Conservation (phyloP, 2,329 filamentous ascomycete genomes). For the Pestalotiopsis sp. region DNA sequence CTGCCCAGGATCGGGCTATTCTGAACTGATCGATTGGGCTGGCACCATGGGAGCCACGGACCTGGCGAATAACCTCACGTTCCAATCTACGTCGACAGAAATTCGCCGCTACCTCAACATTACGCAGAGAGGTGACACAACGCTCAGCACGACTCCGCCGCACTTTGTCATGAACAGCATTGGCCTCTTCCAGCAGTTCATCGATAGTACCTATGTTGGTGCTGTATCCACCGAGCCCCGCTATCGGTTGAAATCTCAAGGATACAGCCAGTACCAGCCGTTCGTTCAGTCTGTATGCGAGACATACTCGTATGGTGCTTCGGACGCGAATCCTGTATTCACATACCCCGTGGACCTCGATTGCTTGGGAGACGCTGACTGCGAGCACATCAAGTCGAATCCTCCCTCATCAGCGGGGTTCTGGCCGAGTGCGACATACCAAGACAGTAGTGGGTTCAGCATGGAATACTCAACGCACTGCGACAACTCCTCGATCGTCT, state of each 20-base stretch:
- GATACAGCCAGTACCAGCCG: background rate
- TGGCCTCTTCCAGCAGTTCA: background rate
- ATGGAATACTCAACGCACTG: background rate
- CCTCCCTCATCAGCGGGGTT: background rate
- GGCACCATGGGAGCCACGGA: background rate
- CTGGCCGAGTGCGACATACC: background rate
- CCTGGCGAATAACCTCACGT: background rate
- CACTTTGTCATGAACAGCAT: background rate
- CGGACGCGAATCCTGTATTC: background rate
- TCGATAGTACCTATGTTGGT: background rate
- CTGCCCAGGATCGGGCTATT: background rate
- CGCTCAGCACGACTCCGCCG: background rate
- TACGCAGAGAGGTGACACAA: background rate
- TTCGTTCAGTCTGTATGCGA: background rate
- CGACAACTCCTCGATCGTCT: background rate
- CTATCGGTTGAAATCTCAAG: background rate
- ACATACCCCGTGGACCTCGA: background rate
- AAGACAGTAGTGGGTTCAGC: background rate
- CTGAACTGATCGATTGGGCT: background rate
- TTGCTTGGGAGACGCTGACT: background rate
- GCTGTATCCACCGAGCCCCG: background rate
- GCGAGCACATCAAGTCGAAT: background rate
- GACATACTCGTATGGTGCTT: background rate
- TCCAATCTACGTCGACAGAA: background rate
- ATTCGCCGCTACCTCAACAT: background rate